Evolutionary conservation across 306 rosid species (phyloP).

Genomic region (Rosa chinensis): DNA sequence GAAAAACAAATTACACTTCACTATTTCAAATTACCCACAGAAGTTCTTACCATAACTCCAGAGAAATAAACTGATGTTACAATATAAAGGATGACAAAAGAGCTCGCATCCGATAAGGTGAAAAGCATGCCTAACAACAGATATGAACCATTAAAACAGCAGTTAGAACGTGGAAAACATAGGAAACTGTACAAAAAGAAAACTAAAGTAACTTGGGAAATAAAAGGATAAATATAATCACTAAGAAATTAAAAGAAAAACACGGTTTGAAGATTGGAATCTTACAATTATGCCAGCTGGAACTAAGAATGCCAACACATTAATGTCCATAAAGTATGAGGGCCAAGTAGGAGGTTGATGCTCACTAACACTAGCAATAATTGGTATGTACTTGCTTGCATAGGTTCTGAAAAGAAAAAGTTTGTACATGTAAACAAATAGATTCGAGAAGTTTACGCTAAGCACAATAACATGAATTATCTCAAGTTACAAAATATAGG

Average conservation of each 20-base stretch:
- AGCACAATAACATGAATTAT: conserved; percentile 5
- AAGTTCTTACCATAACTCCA: conserved; percentile 92
- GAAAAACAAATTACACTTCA: conserved; percentile 8
- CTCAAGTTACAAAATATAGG: too few species aligned
- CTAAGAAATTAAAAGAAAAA: neutral
- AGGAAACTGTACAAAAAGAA: neutral
- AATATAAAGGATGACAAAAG: conserved; percentile 83
- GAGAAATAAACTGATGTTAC: conserved; percentile 90
- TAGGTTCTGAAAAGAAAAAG: conserved; percentile 66
- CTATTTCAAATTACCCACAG: neutral
- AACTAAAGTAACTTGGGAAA: neutral
- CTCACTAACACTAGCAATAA: conserved; percentile 99
- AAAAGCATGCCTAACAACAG: conserved; percentile 81
- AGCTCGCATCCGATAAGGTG: conserved; percentile 92
- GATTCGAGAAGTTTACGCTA: neutral
- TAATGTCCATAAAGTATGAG: conserved; percentile 99
- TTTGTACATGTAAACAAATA: conserved; percentile 14
- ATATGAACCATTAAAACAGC: conserved; percentile 30
- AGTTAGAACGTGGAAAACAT: conserved; percentile 16
- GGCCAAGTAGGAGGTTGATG: conserved; percentile 99
- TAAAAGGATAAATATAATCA: neutral
- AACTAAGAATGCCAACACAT: conserved; percentile 96
- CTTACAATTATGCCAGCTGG: conserved; percentile 98
- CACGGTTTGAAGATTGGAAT: neutral
- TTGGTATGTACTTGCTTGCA: conserved; percentile 99